These are phyloP conservation scores for Phytophthora idaei DNA, from an alignment of 352 stramenopile genomes.

Conservation along the genomic window DNA sequence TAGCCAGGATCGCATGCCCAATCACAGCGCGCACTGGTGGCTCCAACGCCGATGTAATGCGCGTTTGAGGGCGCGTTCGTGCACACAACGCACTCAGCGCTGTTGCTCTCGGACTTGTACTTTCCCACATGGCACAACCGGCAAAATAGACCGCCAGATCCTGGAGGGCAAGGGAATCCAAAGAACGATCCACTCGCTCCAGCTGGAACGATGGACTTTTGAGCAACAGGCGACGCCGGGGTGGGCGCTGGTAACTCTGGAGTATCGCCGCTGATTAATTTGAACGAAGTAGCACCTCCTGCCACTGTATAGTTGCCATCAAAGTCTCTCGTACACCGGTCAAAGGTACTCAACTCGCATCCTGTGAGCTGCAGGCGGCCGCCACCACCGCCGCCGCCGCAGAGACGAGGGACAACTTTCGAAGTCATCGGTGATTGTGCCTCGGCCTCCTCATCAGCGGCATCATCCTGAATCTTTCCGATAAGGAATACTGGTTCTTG, in stretches of 20 bases:
- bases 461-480: conserved; percentile 18
- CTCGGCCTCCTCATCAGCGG: conserved; percentile 28
- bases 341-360: conserved; percentile 68
- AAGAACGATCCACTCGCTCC: conserved; percentile 73
- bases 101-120: conserved; percentile 84
- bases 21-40: conserved; percentile 56
- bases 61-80: conserved; percentile 69
- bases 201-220: conserved; percentile 37
- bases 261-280: conserved; percentile 22
- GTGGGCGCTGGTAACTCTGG: conserved; percentile 20
- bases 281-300: conserved; percentile 55
- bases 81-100: conserved; percentile 69
- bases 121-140: conserved; percentile 60
- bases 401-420: conserved; percentile 40
- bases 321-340: conserved; percentile 70
- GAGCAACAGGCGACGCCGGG: conserved; percentile 19
- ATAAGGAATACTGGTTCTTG: conserved; percentile 12
- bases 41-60: conserved; percentile 62
- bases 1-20: conserved; percentile 84
- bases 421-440: conserved; percentile 29
- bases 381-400: conserved; percentile 73
- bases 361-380: conserved; percentile 74
- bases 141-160: conserved; percentile 77
- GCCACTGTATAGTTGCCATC: conserved; percentile 81
- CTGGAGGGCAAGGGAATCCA: conserved; percentile 78